Evolutionary conservation across 805 yeast genomes (phyloP).

Genomic region (Barnettozyma vustinii): DNA sequence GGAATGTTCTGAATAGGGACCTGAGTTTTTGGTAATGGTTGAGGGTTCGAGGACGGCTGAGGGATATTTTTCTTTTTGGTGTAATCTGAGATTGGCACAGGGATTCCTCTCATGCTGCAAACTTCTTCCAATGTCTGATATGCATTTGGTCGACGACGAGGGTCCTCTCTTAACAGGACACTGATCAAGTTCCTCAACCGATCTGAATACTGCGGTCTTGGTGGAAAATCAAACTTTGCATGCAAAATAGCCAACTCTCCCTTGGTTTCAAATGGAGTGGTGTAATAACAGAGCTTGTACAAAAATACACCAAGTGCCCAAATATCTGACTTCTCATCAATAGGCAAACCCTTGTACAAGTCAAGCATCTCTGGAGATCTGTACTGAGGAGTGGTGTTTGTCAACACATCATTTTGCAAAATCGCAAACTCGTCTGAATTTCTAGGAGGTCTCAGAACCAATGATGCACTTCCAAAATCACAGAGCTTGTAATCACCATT

Average conservation of each 20-base stretch:
- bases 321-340: slow-evolving; percentile 77
- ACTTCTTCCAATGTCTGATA: slow-evolving; percentile 67
- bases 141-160: slow-evolving; percentile 67
- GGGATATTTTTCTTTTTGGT: slow-evolving; percentile 26
- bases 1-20: slow-evolving; percentile 10
- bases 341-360: slow-evolving; percentile 58
- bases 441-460: slow-evolving; percentile 56
- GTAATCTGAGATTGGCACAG: slow-evolving; percentile 36
- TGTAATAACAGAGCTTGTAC: slow-evolving; percentile 74
- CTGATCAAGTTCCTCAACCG: slow-evolving; percentile 59
- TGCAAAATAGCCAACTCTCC: slow-evolving; percentile 61
- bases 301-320: slow-evolving; percentile 83
- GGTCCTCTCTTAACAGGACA: slow-evolving; percentile 58
- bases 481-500: slow-evolving; percentile 61
- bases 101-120: slow-evolving; percentile 50
- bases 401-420: slow-evolving; percentile 64
- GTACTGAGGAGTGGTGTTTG: slow-evolving; percentile 81
- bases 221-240: slow-evolving; percentile 48
- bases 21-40: slow-evolving; percentile 1
- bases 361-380: slow-evolving; percentile 85
- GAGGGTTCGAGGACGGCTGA: neutral
- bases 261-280: slow-evolving; percentile 72
- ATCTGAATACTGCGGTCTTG: slow-evolving; percentile 52
- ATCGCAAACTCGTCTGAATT: slow-evolving; percentile 53
- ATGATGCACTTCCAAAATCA: slow-evolving; percentile 79